Base-by-base conservation (phyloP, 495 filamentous ascomycete species). In the Thozetella sp. region DNA sequence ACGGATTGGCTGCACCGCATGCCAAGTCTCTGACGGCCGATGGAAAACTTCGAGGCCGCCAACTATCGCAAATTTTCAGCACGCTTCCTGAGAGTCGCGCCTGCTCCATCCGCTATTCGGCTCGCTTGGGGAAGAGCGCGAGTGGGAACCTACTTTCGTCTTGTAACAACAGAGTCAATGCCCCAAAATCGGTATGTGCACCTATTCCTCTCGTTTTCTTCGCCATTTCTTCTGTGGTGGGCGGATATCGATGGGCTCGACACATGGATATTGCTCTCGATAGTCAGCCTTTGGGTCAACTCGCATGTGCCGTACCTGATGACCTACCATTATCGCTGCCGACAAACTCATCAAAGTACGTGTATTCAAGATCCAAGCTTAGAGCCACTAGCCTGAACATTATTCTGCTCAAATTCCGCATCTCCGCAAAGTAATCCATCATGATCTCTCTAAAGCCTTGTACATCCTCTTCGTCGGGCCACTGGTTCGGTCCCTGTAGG, bases 131-230 rank as follows among this genome's bases (percentile, higher is more conserved):
- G n/a, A n/a, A n/a, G n/a, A n/a, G n/a, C n/a, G n/a, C n/a, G n/a
- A n/a, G 59, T 27, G 25, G 57, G 46, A 45, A 65, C 67, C 67
- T 66, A 75, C 63, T 67, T 4, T 75, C 61, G 52, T 82, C 76
- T 57, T 75, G 71, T 2, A 83, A 68, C 1, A 84, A 66, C 0
- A 84, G 69, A 0, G 80, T 82, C 11, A 83, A 61, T 2, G 67
- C 73, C 19, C 80, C 72, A 53, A 75, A 85, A 62, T 85, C 81
- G 0, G 77, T 83, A 61, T 85, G 82, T 0, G 80, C 82, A 17
- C 80, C 81, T 2, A 59, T 65, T 65, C 80, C 58, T 62, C 80
- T 72, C 55, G 70, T 62, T 55, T 68, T 63, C 22, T 57, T 52
- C 15, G 62, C 55, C 30, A 53, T 30, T 25, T 66, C 67, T 37